A percentile compares a stretch with the other conserved stretches of the same genome.
Conservation (phyloP, 139 green algal species). For the Coelastrella sp. region DNA sequence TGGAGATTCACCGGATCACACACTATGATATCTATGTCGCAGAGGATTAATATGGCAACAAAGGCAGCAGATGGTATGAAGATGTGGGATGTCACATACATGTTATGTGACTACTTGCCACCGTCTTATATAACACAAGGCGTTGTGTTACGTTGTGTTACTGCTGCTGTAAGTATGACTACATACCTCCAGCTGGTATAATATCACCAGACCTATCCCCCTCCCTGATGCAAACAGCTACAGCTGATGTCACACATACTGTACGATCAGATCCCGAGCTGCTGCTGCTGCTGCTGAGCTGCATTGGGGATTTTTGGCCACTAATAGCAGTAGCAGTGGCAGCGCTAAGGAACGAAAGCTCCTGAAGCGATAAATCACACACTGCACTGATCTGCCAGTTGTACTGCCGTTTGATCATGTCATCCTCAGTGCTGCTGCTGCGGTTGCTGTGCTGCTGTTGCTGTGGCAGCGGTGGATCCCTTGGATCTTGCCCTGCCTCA, state of each 20-base stretch:
- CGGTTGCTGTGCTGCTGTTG: conserved; percentile 14
- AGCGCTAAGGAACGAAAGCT: neutral
- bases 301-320: too few relatives aligned
- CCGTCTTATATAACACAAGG: too few relatives aligned
- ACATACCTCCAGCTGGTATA: neutral
- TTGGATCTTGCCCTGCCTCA: too few relatives aligned
- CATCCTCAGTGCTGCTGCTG: conserved; percentile 15
- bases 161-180: too few relatives aligned
- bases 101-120: too few relatives aligned
- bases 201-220: neutral
- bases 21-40: too few relatives aligned
- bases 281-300: too few relatives aligned
- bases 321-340: neutral
- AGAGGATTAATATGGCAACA: too few relatives aligned
- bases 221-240: neutral
- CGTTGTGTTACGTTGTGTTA: too few relatives aligned
- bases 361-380: neutral
- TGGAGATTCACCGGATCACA: too few relatives aligned
- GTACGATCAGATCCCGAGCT: neutral
- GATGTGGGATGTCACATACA: neutral
- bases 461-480: too few relatives aligned
- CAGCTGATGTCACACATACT: neutral
- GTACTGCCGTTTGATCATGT: neutral
- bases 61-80: neutral
- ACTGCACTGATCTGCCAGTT: neutral